phyloP scores from a whole-genome alignment of 1,284 basidiomycete genomes.

The Fomitopsis palustris region DNA sequence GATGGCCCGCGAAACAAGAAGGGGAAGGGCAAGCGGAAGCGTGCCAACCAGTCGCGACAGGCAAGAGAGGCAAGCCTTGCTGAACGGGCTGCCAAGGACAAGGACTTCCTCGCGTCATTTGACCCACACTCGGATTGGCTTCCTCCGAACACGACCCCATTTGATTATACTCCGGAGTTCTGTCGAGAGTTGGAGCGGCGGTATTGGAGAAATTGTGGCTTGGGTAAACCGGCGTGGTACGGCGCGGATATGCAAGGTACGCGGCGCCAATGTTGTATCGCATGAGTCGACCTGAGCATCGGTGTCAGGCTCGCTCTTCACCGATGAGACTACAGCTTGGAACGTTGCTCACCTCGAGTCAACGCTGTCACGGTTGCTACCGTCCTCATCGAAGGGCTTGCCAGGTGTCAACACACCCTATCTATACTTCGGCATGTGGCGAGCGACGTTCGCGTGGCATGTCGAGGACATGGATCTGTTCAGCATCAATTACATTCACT shows the following conservation, averaged over 20 bases:
- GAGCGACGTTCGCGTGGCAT: constrained; percentile 98
- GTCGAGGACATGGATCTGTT: constrained; percentile 98
- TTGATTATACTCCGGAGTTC: constrained; percentile 83
- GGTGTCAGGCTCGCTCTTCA: constrained; percentile 76
- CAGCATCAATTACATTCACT: constrained; percentile 99
- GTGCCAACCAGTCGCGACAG: constrained; percentile 42
- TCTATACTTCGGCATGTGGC: constrained; percentile 99
- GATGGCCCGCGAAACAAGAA: constrained; percentile 34
- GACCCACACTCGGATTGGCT: constrained; percentile 75
- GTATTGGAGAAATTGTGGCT: constrained; percentile 89
- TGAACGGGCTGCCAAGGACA: constrained; percentile 52
- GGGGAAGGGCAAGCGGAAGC: constrained; percentile 41
- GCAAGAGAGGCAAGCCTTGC: constrained; percentile 51
- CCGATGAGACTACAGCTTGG: constrained; percentile 81
- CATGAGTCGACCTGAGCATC: not conserved
- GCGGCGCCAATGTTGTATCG: constrained; percentile 16
- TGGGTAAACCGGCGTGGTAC: constrained; percentile 92
- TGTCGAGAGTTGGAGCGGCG: constrained; percentile 87
- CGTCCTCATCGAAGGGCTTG: constrained; percentile 62
- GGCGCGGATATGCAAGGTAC: constrained; percentile 91
- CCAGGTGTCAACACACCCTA: constrained; percentile 98
- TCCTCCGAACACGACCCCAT: constrained; percentile 61
- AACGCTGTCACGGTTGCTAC: constrained; percentile 79
- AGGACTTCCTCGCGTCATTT: constrained; percentile 65
- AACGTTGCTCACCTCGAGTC: constrained; percentile 93